Evolutionary conservation across 2,329 filamentous ascomycete genomes (phyloP).

Genomic region (Nigrospora sphaerica): DNA sequence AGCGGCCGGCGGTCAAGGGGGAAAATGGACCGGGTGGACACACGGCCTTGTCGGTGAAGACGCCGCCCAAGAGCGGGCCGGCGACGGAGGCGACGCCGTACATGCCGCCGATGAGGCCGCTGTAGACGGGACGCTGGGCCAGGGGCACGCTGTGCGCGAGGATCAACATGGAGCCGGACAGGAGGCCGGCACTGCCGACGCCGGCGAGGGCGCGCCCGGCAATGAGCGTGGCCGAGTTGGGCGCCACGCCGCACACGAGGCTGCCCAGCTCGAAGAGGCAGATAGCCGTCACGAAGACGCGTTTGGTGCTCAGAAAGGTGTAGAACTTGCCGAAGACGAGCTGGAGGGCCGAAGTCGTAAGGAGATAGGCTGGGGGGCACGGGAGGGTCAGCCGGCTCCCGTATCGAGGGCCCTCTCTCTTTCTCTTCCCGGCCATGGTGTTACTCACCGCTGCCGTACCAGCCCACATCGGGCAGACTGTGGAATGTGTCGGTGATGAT

Average conservation of each 20-base stretch:
- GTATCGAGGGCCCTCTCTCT: neutral
- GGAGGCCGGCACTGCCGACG: conserved; percentile 31
- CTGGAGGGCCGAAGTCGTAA: conserved; percentile 29
- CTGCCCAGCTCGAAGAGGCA: conserved; percentile 36
- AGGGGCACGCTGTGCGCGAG: conserved; percentile 12
- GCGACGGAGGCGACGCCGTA: conserved; percentile 33
- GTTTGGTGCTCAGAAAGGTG: conserved; percentile 30
- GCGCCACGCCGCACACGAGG: conserved; percentile 34
- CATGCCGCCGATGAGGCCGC: conserved; percentile 17
- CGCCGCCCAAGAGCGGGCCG: conserved; percentile 22
- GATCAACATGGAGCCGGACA: conserved; percentile 14
- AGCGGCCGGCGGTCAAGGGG: neutral
- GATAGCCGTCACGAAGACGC: conserved; percentile 22
- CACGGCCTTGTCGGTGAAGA: conserved; percentile 23
- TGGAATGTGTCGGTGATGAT: conserved; percentile 31
- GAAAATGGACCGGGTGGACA: neutral
- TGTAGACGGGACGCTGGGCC: conserved; percentile 11
- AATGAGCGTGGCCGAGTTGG: conserved; percentile 33
- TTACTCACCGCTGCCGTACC: conserved; percentile 32
- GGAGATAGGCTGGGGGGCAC: conserved; percentile 23
- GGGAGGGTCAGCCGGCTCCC: conserved; percentile 1
- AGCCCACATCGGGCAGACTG: conserved; percentile 36
- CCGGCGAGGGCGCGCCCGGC: conserved; percentile 37
- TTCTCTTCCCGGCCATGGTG: neutral
- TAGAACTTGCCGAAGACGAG: conserved; percentile 30